phyloP scores from a whole-genome alignment of 106 monocot genomes.

The Vanilla planifolia region DNA sequence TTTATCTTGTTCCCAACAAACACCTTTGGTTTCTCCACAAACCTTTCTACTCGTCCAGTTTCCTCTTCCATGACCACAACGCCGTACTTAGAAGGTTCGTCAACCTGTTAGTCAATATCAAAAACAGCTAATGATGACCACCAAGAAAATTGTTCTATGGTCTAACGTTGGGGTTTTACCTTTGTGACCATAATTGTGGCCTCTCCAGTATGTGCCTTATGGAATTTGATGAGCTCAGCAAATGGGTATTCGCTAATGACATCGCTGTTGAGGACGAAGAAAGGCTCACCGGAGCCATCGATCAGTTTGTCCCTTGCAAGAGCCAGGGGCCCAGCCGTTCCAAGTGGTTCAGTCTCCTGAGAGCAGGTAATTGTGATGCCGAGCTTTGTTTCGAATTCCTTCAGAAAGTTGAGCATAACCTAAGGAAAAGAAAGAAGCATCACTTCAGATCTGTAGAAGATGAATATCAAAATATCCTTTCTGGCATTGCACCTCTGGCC shows the following conservation, averaged over 20 bases:
- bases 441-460: no score
- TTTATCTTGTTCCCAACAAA: constrained; percentile 59
- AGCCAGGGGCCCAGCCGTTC: constrained; percentile 81
- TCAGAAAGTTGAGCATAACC: constrained; percentile 78
- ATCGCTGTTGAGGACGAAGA: constrained; percentile 87
- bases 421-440: constrained; percentile 5
- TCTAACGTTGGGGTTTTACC: constrained; percentile 17
- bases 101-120: no score
- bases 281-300: constrained; percentile 70
- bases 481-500: constrained; percentile 43
- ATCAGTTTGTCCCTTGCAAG: constrained; percentile 63
- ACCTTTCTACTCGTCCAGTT: constrained; percentile 70
- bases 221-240: constrained; percentile 50
- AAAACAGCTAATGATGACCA: no score
- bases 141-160: not conserved
- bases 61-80: constrained; percentile 80
- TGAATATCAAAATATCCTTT: no score
- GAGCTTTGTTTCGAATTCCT: constrained; percentile 68
- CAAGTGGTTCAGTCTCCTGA: constrained; percentile 75
- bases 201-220: constrained; percentile 56
- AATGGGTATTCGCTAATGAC: constrained; percentile 85
- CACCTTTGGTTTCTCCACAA: constrained; percentile 72
- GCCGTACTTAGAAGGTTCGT: constrained; percentile 88
- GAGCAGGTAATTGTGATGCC: constrained; percentile 81
- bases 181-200: constrained; percentile 79